Conservation (phyloP, 148 eudicot genomes). For the Vaccinium macrocarpon region DNA sequence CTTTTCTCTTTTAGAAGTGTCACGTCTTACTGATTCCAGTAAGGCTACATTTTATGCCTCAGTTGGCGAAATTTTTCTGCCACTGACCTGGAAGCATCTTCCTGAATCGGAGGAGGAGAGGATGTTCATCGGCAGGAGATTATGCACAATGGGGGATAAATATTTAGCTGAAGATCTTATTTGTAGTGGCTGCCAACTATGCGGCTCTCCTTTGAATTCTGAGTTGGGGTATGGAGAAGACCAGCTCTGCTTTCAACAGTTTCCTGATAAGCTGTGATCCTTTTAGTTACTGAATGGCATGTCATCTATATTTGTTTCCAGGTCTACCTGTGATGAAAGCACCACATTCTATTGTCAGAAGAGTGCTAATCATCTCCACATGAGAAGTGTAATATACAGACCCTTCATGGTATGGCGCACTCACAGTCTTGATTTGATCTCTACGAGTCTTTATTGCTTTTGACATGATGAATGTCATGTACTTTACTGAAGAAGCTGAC, state of each 20-base stretch:
- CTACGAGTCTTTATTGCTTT: background rate
- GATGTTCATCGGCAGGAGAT: slow-evolving; percentile 63
- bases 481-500: background rate
- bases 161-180: slow-evolving; percentile 66
- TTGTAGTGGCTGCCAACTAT: slow-evolving; percentile 68
- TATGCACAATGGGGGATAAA: slow-evolving; percentile 25
- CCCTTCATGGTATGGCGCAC: slow-evolving; percentile 69
- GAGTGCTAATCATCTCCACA: slow-evolving; percentile 61
- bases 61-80: slow-evolving; percentile 67
- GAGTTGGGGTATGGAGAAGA: slow-evolving; percentile 39
- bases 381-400: slow-evolving; percentile 52
- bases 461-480: background rate
- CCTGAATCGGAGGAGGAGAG: slow-evolving; percentile 50
- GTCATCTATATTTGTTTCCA: slow-evolving; percentile 26
- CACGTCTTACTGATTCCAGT: slow-evolving; percentile 35
- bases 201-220: slow-evolving; percentile 54
- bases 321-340: slow-evolving; percentile 37
- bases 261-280: background rate
- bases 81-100: slow-evolving; percentile 31
- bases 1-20: slow-evolving; percentile 48
- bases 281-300: background rate
- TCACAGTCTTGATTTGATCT: slow-evolving; percentile 11
- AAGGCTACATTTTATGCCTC: slow-evolving; percentile 62
- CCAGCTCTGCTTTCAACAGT: slow-evolving; percentile 12
- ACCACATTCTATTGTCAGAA: slow-evolving; percentile 49